Evolutionary conservation across 176 grass and related monocot species (phyloP).

Genomic region (Triticum urartu): DNA sequence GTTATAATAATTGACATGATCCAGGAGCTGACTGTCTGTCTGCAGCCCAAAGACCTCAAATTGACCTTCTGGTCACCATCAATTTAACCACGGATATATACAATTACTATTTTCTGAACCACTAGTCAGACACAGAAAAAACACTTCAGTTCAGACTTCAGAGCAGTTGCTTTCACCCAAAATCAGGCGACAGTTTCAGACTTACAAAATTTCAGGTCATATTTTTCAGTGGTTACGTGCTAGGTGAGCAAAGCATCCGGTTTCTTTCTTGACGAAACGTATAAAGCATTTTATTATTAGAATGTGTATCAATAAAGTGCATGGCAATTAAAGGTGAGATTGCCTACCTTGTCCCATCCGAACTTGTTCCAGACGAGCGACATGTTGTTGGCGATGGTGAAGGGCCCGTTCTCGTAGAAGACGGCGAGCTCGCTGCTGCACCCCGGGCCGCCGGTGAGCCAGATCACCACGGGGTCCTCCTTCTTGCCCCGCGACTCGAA

Average conservation of each 20-base stretch:
- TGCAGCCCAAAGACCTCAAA: not conserved
- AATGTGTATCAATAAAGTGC: no score
- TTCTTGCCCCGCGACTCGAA: slow-evolving; percentile 84
- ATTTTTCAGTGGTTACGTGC: no score
- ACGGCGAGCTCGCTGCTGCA: slow-evolving; percentile 97
- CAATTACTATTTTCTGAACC: no score
- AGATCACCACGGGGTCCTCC: slow-evolving; percentile 85
- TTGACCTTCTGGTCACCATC: not conserved
- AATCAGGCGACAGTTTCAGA: no score
- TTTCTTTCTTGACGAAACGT: no score
- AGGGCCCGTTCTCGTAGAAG: slow-evolving; percentile 97
- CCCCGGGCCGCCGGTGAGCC: slow-evolving; percentile 93
- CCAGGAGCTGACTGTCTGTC: not conserved
- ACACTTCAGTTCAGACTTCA: no score
- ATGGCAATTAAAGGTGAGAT: no score
- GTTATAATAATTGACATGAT: not conserved
- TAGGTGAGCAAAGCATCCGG: no score
- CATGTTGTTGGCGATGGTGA: slow-evolving; percentile 68
- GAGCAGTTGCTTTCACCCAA: no score
- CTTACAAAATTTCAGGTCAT: no score
- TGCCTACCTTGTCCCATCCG: slow-evolving; percentile 79
- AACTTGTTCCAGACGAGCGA: slow-evolving; percentile 83
- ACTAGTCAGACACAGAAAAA: no score
- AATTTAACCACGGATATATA: not conserved
- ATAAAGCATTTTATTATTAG: no score